These are phyloP conservation scores for Prosopis cineraria DNA, from an alignment of 306 rosid genomes.

Conservation along the genomic window DNA sequence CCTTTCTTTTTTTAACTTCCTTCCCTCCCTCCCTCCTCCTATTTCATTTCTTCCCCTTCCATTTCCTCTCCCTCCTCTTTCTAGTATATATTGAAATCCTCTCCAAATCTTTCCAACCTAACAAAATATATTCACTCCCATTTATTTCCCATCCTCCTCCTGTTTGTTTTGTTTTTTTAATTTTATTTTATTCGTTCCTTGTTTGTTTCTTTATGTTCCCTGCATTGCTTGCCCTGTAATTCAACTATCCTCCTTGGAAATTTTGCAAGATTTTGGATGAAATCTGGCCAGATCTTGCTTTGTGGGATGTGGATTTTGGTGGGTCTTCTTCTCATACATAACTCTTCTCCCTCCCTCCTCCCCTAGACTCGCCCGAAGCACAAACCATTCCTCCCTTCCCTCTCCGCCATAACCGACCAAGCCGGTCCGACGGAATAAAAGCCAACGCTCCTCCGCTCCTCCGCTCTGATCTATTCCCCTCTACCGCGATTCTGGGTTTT, in stretches of 20 bases:
- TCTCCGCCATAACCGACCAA: neutral
- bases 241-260: conserved; percentile 70
- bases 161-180: too few relatives aligned
- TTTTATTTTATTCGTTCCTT: conserved; percentile 28
- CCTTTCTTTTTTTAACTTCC: neutral
- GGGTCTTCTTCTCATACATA: conserved; percentile 63
- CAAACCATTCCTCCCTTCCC: neutral
- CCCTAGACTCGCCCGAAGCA: neutral
- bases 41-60: neutral
- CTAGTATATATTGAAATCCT: neutral
- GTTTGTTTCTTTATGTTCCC: conserved; percentile 26
- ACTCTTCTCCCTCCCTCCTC: conserved; percentile 36
- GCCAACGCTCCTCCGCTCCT: neutral
- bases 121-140: conserved; percentile 42
- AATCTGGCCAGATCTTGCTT: conserved; percentile 99
- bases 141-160: conserved; percentile 29
- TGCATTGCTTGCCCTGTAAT: conserved; percentile 80
- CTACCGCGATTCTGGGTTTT: neutral
- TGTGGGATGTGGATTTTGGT: conserved; percentile 76
- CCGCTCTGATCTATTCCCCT: conserved; percentile 1
- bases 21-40: neutral
- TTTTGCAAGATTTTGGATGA: conserved; percentile 77
- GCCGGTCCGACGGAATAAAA: neutral
- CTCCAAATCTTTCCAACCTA: conserved; percentile 38
- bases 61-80: neutral